A percentile compares a stretch with the other conserved stretches of the same genome.
These are phyloP conservation scores for Metschnikowia colocasiae DNA, from an alignment of 805 yeast genomes.

Conservation along the genomic window DNA sequence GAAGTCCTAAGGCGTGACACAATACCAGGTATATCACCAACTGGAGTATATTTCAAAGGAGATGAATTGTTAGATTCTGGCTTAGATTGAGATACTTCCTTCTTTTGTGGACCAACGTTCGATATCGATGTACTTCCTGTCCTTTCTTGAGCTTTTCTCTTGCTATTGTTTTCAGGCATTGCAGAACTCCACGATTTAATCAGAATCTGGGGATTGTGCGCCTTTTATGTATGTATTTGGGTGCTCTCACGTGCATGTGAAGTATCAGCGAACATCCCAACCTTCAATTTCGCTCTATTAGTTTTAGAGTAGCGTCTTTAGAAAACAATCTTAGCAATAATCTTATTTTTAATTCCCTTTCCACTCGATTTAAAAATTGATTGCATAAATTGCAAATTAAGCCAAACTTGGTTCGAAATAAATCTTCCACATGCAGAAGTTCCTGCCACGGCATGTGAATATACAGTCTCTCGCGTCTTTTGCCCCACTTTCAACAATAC, in stretches of 20 bases:
- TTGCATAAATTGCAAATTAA: not conserved
- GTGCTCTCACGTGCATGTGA: not conserved
- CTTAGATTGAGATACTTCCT: not conserved
- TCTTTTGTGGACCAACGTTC: not conserved
- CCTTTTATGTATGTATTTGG: not conserved
- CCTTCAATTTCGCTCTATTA: not conserved
- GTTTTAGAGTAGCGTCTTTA: not conserved
- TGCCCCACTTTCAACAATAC: conserved; percentile 1
- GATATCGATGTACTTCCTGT: not conserved
- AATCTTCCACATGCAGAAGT: not conserved
- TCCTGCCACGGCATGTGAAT: not conserved
- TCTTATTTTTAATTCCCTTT: not conserved
- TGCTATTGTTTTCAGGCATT: not conserved
- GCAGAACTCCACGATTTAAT: not conserved
- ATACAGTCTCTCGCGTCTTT: conserved; percentile 2
- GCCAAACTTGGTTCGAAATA: not conserved
- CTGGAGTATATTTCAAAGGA: conserved; percentile 40
- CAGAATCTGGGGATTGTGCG: not conserved
- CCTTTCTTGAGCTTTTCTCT: not conserved
- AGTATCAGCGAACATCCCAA: not conserved
- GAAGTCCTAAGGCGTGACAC: conserved; percentile 41
- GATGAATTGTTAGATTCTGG: not conserved
- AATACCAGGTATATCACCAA: conserved; percentile 45
- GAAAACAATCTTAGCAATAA: not conserved
- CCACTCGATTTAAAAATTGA: not conserved